These are phyloP conservation scores for Scutellaria baicalensis DNA, from an alignment of 257 asterid genomes.

Conservation along the genomic window DNA sequence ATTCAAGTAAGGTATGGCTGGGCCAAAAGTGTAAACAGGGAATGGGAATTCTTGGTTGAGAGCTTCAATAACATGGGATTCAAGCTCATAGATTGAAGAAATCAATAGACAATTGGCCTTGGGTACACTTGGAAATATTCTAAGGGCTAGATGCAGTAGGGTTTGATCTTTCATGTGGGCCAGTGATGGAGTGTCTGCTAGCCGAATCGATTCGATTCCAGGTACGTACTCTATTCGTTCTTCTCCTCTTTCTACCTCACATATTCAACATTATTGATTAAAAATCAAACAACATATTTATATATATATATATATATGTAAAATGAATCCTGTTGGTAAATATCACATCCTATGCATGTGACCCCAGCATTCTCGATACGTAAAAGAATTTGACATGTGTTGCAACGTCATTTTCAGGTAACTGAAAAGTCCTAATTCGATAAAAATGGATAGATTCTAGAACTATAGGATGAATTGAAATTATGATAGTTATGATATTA, in stretches of 20 bases:
- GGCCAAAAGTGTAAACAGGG: constrained; percentile 60
- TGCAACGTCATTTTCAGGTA: too few relatives aligned
- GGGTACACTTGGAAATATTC: constrained; percentile 7
- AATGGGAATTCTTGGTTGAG: constrained; percentile 29
- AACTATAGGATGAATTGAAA: too few relatives aligned
- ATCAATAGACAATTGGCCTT: constrained; percentile 39
- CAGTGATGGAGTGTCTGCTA: constrained; percentile 43
- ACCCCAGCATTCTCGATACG: too few relatives aligned
- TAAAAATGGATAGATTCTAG: too few relatives aligned
- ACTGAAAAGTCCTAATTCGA: too few relatives aligned
- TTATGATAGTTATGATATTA: too few relatives aligned
- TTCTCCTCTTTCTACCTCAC: constrained; percentile 34
- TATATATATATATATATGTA: too few relatives aligned
- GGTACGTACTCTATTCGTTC: constrained; percentile 43
- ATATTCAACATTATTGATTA: too few relatives aligned
- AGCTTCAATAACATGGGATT: constrained; percentile 34
- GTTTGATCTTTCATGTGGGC: constrained; percentile 18
- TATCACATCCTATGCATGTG: too few relatives aligned
- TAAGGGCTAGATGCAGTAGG: constrained; percentile 17
- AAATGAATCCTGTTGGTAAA: too few relatives aligned
- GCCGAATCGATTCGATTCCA: constrained; percentile 39
- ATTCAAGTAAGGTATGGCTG: constrained; percentile 46
- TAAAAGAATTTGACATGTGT: too few relatives aligned
- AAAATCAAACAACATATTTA: too few relatives aligned
- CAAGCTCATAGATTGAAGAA: constrained; percentile 44